A percentile compares a stretch with the other conserved stretches of the same genome.
Evolutionary conservation across 2,329 filamentous ascomycete genomes (phyloP).

Genomic region (Penicillium sp.): DNA sequence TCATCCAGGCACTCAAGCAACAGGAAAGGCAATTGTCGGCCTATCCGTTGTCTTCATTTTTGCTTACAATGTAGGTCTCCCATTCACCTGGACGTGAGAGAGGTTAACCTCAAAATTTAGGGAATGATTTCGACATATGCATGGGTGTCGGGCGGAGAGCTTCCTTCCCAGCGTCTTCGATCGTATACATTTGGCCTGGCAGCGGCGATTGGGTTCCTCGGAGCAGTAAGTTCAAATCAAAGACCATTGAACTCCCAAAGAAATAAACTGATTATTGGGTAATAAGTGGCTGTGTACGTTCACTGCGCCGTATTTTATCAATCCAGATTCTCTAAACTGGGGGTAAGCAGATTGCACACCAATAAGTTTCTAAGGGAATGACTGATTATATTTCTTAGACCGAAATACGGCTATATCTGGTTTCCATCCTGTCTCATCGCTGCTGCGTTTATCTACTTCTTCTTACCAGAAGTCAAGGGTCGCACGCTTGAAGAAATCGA

Average conservation of each 20-base stretch:
- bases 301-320: constrained; percentile 65
- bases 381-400: constrained; percentile 25
- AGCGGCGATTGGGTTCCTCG: constrained; percentile 58
- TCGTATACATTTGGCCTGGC: constrained; percentile 62
- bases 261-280: not conserved
- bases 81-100: not conserved
- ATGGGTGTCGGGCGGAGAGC: constrained; percentile 62
- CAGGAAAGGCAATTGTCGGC: constrained; percentile 52
- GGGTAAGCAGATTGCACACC: constrained; percentile 35
- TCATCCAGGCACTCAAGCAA: constrained; percentile 37
- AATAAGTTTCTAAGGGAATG: not conserved
- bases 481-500: constrained; percentile 60
- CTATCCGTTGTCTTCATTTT: constrained; percentile 60
- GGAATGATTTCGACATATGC: constrained; percentile 60
- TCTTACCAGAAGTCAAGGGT: constrained; percentile 59
- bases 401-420: constrained; percentile 64
- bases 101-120: constrained; percentile 16
- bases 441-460: constrained; percentile 49
- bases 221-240: constrained; percentile 41
- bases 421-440: constrained; percentile 30
- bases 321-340: constrained; percentile 58
- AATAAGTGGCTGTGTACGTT: constrained; percentile 59
- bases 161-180: constrained; percentile 61
- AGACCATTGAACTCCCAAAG: too few species aligned
- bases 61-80: constrained; percentile 50